Base-by-base conservation (phyloP, 2,329 filamentous ascomycete species). In the Trichoderma brevicompactum region DNA sequence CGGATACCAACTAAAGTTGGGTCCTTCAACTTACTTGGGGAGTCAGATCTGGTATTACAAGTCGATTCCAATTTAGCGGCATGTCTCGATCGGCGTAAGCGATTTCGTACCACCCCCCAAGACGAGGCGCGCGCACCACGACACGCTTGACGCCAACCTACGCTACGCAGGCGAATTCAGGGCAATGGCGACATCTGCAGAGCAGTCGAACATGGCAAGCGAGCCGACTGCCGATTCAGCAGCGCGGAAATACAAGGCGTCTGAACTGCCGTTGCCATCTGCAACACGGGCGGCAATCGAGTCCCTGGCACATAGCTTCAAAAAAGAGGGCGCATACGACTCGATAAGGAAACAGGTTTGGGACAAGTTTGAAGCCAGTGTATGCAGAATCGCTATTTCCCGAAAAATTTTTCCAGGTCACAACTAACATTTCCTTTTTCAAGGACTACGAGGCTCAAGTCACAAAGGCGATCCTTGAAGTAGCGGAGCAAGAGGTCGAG, bases 291-390 rank as follows among this genome's bases (percentile, higher is more conserved):
- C 85, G 1, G 88, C 89, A 1, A 92, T 94, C 65, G 91, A 94
- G 71, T 85, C 83, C 15, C 83, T 94, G 23, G 86, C 91, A n/a
- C 89, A 92, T 73, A 89, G 85, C 10, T 94, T 94, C 80, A 94
- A 94, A 78, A 94, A 94, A 79, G 92, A 92, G 77, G 92, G 92
- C 67, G 90, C 90, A 65, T 95, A 94, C 73, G 92, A 95, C 77
- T 81, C 84, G 13, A 85, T 94, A 68, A 87, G 91, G 67, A 94
- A 92, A 74, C 85, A 91, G 71, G 83, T 92, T 10, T 92, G 91
- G 85, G 86, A 90, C 52, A 88, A 91, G 65, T 92, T 92, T 70
- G 87, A 89, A 72, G 84, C 85, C 36, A 89, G 87, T 70, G 90
- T 92, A 83, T 65, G 84, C 65, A 53, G 36, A 46, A 43, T 8